Base-by-base conservation (phyloP, 306 rosid species). In the Corylus americana region DNA sequence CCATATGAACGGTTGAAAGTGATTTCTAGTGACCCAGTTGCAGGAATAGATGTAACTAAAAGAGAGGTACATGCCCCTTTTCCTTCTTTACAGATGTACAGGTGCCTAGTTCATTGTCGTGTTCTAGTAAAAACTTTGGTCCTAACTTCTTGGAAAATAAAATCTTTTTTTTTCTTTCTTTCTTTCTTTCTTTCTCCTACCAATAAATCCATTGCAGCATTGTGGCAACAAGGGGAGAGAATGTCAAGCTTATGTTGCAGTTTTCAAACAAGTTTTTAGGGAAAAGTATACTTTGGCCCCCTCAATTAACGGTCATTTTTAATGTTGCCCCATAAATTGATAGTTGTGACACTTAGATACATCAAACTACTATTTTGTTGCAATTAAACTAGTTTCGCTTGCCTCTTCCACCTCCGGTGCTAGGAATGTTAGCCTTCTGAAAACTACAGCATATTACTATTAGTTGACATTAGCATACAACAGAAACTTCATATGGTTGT, bases 1-100 rank as follows among this genome's bases (percentile, higher is more conserved):
- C 95, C 97, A n/a, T 95, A 90, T 68, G 98, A 92, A 82, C 85
- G 89, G 27, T 76, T 95, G 57, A 85, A 79, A 64, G 90, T 92
- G 79, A 55, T 71, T 77, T 94, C 97, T 78, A 79, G 78, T 35
- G 88, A 94, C 75, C 95, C 90, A 0, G 80, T 80, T 57, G 74
- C 88, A 4, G 91, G 88, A 88, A 94, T 94, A 42, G 85, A 92
- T 84, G 79, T 88, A 77, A 90, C 93, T 61, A 91, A 74, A 85
- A 85, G 97, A 90, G 98, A 94, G 98, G 98, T 92, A 87, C 81
- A 42, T 8, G 4, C 51, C 39, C 11, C 47, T 31, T 62, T 42
- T 48, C 75, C 29, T 37, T 73, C 70, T 48, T 71, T 37, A 72
- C 74, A 17, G 42, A 61, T 53, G 27, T 55, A 47, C 67, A 55